Base-by-base conservation (phyloP, 805 yeast genomes). In the Saturnispora silvae region DNA sequence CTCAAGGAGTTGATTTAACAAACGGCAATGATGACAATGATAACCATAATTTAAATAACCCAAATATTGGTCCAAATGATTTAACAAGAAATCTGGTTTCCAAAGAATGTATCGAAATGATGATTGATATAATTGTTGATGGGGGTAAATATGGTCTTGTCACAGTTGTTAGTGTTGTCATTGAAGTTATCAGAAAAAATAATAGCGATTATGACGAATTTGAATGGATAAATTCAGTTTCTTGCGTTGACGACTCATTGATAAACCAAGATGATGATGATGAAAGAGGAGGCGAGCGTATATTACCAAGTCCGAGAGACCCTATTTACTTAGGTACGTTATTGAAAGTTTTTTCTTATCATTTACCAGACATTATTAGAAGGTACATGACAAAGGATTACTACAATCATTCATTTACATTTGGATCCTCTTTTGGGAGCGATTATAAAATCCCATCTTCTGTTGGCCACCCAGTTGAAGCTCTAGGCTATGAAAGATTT, bases 51-150 rank as follows among this genome's bases (percentile, higher is more conserved):
- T 42, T 49, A 33, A 80, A 81, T 39, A 87, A 82, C 40, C 81
- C 95, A 2, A 82, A 89, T 23, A 82, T 92, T 36, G 98, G 98
- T 2, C 97, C 98, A 1, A 92, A 92, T 52, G 96, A 84, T 51
- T 67, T 92, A 23, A 86, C 97, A 0, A 68, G 98, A 45, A 89
- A 85, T 53, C 65, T 92, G 28, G 96, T 87, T 4, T 79, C 92
- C 2, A 72, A 73, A 23, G 65, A 68, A 33, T 71, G 82, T 42
- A 68, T 86, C 45, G 61, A 69, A 37, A 70, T 70, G 44, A 68
- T 92, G 57, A 76, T 89, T 28, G 65, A 77, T 20, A 75, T 84
- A 25, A 83, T 92, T 72, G 71, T 89, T 41, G 54, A 63, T 38
- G 79, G 81, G 41, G 95, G 95, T 33, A 77, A 83, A 32, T 57